Conservation (phyloP, 495 filamentous ascomycete genomes). For the Talaromyces ruber region DNA sequence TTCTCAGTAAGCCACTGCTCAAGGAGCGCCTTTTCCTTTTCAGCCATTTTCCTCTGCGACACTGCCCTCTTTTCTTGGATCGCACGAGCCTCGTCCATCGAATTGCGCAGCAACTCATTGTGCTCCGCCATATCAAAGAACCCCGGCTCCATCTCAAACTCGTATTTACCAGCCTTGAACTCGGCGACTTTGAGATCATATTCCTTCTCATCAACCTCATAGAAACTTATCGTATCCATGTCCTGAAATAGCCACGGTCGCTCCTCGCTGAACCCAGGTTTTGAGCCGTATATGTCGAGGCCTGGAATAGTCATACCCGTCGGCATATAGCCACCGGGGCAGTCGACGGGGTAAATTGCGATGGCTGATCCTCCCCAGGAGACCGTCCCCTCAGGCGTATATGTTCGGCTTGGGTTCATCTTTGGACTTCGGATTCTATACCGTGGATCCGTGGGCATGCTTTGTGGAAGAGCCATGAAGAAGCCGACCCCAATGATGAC, state of each 20-base stretch:
- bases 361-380: slow-evolving; percentile 38
- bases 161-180: slow-evolving; percentile 38
- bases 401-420: slow-evolving; percentile 49
- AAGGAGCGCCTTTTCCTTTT: slow-evolving; percentile 32
- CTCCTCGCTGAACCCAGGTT: slow-evolving; percentile 30
- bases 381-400: slow-evolving; percentile 47
- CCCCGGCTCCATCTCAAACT: slow-evolving; percentile 36
- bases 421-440: slow-evolving; percentile 47
- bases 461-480: slow-evolving; percentile 43
- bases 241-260: slow-evolving; percentile 49
- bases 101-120: slow-evolving; percentile 32
- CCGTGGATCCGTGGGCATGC: slow-evolving; percentile 48
- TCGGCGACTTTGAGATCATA: slow-evolving; percentile 28
- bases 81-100: slow-evolving; percentile 30
- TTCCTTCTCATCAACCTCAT: slow-evolving; percentile 41
- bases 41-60: slow-evolving; percentile 39
- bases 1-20: slow-evolving; percentile 41
- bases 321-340: slow-evolving; percentile 51
- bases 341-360: slow-evolving; percentile 45
- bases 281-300: slow-evolving; percentile 45
- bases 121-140: slow-evolving; percentile 47
- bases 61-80: slow-evolving; percentile 31
- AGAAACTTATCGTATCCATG: slow-evolving; percentile 49
- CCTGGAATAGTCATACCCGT: slow-evolving; percentile 46
- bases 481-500: slow-evolving; percentile 51